phyloP scores from a whole-genome alignment of 192 early-diverging fungal species.

The Haplosporangium gracile region DNA sequence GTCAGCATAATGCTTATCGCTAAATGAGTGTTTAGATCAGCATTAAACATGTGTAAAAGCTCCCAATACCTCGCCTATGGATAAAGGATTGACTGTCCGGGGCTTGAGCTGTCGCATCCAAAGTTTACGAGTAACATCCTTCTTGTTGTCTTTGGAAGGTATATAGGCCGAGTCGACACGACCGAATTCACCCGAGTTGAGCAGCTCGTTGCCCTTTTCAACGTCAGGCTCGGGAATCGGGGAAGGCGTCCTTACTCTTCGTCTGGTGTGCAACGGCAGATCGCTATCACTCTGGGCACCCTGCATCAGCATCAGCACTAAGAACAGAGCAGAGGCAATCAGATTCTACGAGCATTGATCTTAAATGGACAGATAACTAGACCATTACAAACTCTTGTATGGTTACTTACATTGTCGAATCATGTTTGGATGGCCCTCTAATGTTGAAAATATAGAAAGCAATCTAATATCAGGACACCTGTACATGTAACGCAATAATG shows the following conservation, averaged over 20 bases:
- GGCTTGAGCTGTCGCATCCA: slow-evolving; percentile 50
- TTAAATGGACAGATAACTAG: no score
- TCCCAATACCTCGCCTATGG: slow-evolving; percentile 26
- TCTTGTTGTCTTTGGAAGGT: slow-evolving; percentile 3
- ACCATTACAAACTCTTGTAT: no score
- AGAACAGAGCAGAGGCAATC: background rate
- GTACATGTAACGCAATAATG: background rate
- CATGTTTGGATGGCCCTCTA: slow-evolving; percentile 7
- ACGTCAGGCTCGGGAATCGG: slow-evolving; percentile 42
- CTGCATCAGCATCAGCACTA: slow-evolving; percentile 14
- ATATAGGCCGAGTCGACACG: slow-evolving; percentile 39
- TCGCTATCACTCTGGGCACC: background rate
- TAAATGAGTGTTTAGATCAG: background rate
- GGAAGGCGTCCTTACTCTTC: slow-evolving; percentile 15
- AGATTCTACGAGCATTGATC: background rate
- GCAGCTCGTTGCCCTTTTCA: slow-evolving; percentile 32
- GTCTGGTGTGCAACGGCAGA: background rate
- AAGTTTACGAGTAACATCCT: slow-evolving; percentile 24
- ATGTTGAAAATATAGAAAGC: background rate
- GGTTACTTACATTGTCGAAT: background rate
- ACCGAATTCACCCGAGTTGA: slow-evolving; percentile 55
- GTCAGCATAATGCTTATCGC: background rate
- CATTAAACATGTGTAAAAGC: background rate
- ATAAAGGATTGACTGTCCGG: slow-evolving; percentile 19
- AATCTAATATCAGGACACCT: background rate